Evolutionary conservation across 2,329 filamentous ascomycete species (phyloP), one percentile per base, ranked within the genome.

Genomic region (Fusarium falciforme): DNA sequence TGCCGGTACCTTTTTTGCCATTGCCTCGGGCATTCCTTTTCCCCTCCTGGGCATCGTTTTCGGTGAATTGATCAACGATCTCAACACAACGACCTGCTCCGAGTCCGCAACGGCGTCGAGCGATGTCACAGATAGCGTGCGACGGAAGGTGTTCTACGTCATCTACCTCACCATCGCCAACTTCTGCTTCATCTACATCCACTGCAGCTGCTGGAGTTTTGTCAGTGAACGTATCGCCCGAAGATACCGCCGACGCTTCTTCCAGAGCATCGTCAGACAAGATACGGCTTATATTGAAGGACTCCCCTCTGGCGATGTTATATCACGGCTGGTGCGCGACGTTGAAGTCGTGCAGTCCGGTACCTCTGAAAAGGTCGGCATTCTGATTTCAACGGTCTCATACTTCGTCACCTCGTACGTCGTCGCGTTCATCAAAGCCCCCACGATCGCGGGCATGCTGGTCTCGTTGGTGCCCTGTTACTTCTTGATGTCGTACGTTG

Each of bases 171-270:
- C 60, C 44, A 62, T 62, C 33, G 60, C 60, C 31, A 52, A 62
- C 12, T 62, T 62, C 12, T 52, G 60, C 44, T 62, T 62, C 60
- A 62, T 62, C 44, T 62, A 62, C 60, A 62, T 62, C 17, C 44
- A 62, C 44, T 54, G 31, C 16, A 54, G 44, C 11, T 62, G 60
- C n/a, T 62, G 60, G 60, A 40, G 31, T 20, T 54, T 52, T 38
- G 60, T 22, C 60, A 54, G 60, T 20, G 60, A 52, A 3, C 44
- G 60, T 17, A 52, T 62, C 6, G 60, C 60, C 17, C 60, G 47
- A 22, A 33, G 60, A 17, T 54, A 54, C 22, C 60, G 60, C 33
- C 44, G 47, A 14, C 47, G 33, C 8, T 62, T 54, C 36, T 54
- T 62, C 42, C 60, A 54, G 7, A 62, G 60, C 33, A 52, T 62